Base-by-base conservation (phyloP, 768 basidiomycete genomes). In the Mycena pura region DNA sequence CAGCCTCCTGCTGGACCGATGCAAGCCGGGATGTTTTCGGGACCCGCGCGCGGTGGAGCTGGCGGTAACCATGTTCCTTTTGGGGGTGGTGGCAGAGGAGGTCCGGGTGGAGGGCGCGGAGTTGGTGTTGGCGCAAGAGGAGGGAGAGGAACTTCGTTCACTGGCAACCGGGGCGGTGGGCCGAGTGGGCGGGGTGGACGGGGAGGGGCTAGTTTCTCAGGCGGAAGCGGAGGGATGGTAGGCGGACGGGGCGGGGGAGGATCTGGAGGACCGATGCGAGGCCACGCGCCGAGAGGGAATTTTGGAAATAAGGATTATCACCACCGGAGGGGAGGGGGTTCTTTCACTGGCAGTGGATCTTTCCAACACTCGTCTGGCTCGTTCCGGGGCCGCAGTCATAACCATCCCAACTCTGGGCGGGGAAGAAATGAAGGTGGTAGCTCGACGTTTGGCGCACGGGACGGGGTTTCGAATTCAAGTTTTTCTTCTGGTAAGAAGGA, bases 401-500 rank as follows among this genome's bases (percentile, higher is more conserved):
- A 82, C 62, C 86, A 87, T 70, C 62, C 73, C 3, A 76, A 77
- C 39, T 68, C 78, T 9, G 73, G 69, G 58, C 72, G 81, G 41
- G 62, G 62, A 50, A 64, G 69, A 46, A 74, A 77, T 40, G 74
- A 73, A 24, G 75, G 75, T 57, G 74, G 70, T 74, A 69, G 68
- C 57, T 70, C 72, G 70, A 75, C 68, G n/a, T 78, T 81, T 71
- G 77, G 77, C 57, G 70, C 79, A 44, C 81, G 85, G 71, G 87
- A 91, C 72, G 80, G 80, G 39, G 65, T 78, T 19, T 69, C 78
- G 66, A 73, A 77, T 52, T 78, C 81, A 48, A 82, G 74, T 66
- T 75, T 80, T 69, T 75, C 75, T 46, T 71, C 76, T 70, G 87
- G 88, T 83, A 92, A 92, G 84, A 91, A 90, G 76, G 91, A 93